Percentiles rank a stretch among this genome's conserved stretches.
Conservation (phyloP, 2,329 filamentous ascomycete species). For the Microdochium bolleyi region DNA sequence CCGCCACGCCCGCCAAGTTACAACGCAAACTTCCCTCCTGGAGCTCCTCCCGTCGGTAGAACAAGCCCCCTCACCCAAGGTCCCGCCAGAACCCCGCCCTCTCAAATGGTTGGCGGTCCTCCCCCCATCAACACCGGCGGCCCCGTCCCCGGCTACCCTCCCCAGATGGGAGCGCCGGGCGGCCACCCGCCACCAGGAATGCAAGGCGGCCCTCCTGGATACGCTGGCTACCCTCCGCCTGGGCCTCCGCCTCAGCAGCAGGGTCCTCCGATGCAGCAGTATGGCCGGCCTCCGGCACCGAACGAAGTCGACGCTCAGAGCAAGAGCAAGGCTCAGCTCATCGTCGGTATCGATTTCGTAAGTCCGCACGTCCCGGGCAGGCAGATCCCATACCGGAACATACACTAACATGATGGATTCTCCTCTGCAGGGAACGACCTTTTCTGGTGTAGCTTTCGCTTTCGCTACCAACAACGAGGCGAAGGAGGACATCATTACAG, state of each 20-base stretch:
- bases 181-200: slow-evolving; percentile 29
- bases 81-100: slow-evolving; percentile 45
- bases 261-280: slow-evolving; percentile 25
- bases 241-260: slow-evolving; percentile 28
- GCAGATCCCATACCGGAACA: background rate
- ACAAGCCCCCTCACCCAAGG: slow-evolving; percentile 43
- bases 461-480: slow-evolving; percentile 97
- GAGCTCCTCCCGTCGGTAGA: slow-evolving; percentile 40
- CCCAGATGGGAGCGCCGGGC: slow-evolving; percentile 37
- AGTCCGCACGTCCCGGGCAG: slow-evolving; percentile 21
- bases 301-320: slow-evolving; percentile 78
- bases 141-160: slow-evolving; percentile 51
- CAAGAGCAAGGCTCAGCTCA: slow-evolving; percentile 90
- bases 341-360: slow-evolving; percentile 98
- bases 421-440: slow-evolving; percentile 73
- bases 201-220: slow-evolving; percentile 33
- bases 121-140: slow-evolving; percentile 60
- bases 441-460: slow-evolving; percentile 93
- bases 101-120: slow-evolving; percentile 55
- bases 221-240: slow-evolving; percentile 41
- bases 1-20: slow-evolving; percentile 59
- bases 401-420: slow-evolving; percentile 9
- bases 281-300: slow-evolving; percentile 38
- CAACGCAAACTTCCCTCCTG: slow-evolving; percentile 44
- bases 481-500: slow-evolving; percentile 97